Conservation (phyloP, 2,329 filamentous ascomycete genomes). For the Simplicillium aogashimaense region DNA sequence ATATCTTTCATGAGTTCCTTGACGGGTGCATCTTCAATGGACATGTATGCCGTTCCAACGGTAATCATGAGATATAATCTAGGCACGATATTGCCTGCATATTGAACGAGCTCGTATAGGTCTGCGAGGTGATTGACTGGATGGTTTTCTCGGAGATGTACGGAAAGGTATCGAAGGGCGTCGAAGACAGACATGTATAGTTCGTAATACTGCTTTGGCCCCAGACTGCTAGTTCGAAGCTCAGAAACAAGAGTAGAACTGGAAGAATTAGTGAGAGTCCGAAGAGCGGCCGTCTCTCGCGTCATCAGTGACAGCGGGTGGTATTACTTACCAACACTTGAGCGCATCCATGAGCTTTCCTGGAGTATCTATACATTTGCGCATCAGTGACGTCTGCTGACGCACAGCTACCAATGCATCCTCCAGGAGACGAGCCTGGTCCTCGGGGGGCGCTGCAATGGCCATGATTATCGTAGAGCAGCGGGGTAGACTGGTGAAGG, state of each 20-base stretch:
- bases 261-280: slow-evolving; percentile 9
- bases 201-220: slow-evolving; percentile 99
- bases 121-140: slow-evolving; percentile 97
- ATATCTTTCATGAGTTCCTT: slow-evolving; percentile 99
- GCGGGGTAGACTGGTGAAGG: slow-evolving; percentile 19
- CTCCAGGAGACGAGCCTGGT: slow-evolving; percentile 87
- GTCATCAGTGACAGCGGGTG: not conserved
- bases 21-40: slow-evolving; percentile 92
- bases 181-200: slow-evolving; percentile 99
- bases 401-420: slow-evolving; percentile 94
- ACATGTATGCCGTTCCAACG: slow-evolving; percentile 98
- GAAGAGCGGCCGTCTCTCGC: slow-evolving; percentile 4
- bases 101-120: slow-evolving; percentile 94
- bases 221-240: slow-evolving; percentile 88
- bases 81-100: slow-evolving; percentile 95
- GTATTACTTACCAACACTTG: slow-evolving; percentile 84
- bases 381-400: slow-evolving; percentile 95
- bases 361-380: slow-evolving; percentile 91
- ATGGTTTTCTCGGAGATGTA: slow-evolving; percentile 94
- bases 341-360: slow-evolving; percentile 99
- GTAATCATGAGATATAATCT: slow-evolving; percentile 98
- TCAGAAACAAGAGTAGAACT: slow-evolving; percentile 98
- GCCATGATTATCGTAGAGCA: slow-evolving; percentile 25
- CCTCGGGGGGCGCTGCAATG: slow-evolving; percentile 57
- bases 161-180: slow-evolving; percentile 88